These are phyloP conservation scores for Epichloe sibirici DNA, from an alignment of 2,329 filamentous ascomycete species.

Conservation along the genomic window DNA sequence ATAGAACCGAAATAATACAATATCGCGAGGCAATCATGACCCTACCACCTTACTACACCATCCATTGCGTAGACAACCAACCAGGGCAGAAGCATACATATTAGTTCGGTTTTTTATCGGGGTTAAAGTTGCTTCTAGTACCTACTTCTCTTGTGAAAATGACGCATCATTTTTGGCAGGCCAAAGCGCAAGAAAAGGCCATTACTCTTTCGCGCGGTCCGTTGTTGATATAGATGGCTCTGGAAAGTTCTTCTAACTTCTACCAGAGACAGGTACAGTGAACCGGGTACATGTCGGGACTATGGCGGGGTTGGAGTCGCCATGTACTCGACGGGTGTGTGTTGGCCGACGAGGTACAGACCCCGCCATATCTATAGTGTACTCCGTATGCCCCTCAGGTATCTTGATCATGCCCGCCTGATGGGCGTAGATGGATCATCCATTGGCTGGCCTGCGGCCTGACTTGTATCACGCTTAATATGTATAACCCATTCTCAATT, in stretches of 20 bases:
- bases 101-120: no score
- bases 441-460: not conserved
- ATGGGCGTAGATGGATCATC: not conserved
- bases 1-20: no score
- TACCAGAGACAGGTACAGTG: not conserved
- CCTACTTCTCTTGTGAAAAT: no score
- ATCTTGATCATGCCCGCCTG: not conserved
- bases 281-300: not conserved
- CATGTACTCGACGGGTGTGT: not conserved
- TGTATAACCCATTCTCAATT: not conserved
- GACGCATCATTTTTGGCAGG: no score
- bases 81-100: no score
- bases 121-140: no score
- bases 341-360: not conserved
- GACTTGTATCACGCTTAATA: not conserved
- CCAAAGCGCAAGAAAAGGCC: no score
- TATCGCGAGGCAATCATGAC: no score
- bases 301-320: not conserved
- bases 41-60: no score
- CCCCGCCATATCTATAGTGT: not conserved
- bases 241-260: constrained; percentile 13
- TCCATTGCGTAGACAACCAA: no score
- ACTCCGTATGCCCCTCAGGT: not conserved
- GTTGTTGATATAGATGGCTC: not conserved
- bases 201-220: not conserved